Percentiles rank a stretch among this genome's conserved stretches.
phyloP scores from a whole-genome alignment of 495 filamentous ascomycete genomes.

The Stereocaulon alpinum region DNA sequence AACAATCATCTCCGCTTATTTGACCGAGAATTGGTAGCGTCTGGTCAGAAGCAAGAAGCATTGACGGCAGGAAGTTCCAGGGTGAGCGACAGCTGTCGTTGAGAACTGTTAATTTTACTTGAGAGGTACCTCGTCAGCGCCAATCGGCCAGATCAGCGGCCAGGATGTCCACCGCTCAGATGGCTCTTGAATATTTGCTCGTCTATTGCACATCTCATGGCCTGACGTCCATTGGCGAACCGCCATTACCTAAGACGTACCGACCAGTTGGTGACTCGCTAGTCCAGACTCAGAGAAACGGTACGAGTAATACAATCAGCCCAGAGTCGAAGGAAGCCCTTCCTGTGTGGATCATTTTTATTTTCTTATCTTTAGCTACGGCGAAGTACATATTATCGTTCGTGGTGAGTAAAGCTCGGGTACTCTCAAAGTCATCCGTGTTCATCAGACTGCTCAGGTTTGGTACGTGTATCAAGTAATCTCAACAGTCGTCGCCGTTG shows the following conservation, averaged over 20 bases:
- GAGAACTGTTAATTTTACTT: background rate
- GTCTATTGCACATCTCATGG: constrained; percentile 22
- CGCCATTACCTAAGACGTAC: constrained; percentile 12
- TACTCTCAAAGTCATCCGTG: no score
- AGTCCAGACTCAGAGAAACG: constrained; percentile 1
- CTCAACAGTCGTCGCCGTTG: constrained; percentile 17
- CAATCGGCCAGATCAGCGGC: background rate
- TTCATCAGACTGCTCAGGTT: constrained; percentile 9
- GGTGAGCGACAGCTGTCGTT: no score
- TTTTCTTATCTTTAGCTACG: constrained; percentile 17
- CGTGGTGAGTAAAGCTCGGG: constrained; percentile 6
- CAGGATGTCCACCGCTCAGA: constrained; percentile 18
- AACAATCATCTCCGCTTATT: background rate
- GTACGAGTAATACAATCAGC: background rate
- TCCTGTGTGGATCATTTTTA: constrained; percentile 20
- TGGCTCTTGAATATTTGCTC: constrained; percentile 20
- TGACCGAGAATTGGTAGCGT: no score
- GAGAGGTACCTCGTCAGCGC: background rate
- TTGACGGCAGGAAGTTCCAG: no score
- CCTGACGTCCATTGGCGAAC: constrained; percentile 20
- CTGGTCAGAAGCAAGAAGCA: no score
- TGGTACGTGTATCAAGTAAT: constrained; percentile 19
- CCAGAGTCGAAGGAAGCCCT: constrained; percentile 10
- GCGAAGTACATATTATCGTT: constrained; percentile 16
- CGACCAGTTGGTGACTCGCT: constrained; percentile 4